These are phyloP conservation scores for Amanita molliuscula DNA, from an alignment of 768 basidiomycete genomes.

Conservation along the genomic window DNA sequence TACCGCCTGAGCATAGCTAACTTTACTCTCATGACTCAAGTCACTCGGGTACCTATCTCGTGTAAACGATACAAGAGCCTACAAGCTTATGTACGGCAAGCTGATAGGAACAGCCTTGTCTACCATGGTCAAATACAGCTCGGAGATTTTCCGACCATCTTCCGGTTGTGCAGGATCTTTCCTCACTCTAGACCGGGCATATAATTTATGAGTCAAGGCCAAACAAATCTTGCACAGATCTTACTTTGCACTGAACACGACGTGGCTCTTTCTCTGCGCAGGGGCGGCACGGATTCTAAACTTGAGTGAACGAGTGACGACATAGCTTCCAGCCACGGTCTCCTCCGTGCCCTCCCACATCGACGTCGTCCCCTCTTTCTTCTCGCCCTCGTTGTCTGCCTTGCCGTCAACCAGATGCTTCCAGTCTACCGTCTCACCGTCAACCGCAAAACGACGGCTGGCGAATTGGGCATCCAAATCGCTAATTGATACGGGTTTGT, in stretches of 20 bases:
- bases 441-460: neutral
- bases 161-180: neutral
- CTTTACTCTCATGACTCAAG: no score
- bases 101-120: slow-evolving; percentile 11
- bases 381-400: neutral
- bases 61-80: no score
- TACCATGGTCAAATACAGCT: slow-evolving; percentile 10
- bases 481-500: neutral
- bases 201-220: neutral
- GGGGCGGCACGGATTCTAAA: slow-evolving; percentile 16
- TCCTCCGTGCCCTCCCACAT: neutral
- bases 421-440: neutral
- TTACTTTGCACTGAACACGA: slow-evolving; percentile 16
- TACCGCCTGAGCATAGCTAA: no score
- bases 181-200: slow-evolving; percentile 1
- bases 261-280: slow-evolving; percentile 13
- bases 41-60: no score
- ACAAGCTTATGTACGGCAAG: neutral
- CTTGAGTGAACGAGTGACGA: slow-evolving; percentile 14
- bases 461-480: neutral
- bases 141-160: slow-evolving; percentile 7
- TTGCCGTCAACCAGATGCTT: neutral
- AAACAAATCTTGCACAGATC: neutral
- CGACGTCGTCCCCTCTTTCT: neutral
- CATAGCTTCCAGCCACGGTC: slow-evolving; percentile 14